Evolutionary conservation across 2,329 filamentous ascomycete genomes (phyloP).

Genomic region (Zymoseptoria pseudotritici): DNA sequence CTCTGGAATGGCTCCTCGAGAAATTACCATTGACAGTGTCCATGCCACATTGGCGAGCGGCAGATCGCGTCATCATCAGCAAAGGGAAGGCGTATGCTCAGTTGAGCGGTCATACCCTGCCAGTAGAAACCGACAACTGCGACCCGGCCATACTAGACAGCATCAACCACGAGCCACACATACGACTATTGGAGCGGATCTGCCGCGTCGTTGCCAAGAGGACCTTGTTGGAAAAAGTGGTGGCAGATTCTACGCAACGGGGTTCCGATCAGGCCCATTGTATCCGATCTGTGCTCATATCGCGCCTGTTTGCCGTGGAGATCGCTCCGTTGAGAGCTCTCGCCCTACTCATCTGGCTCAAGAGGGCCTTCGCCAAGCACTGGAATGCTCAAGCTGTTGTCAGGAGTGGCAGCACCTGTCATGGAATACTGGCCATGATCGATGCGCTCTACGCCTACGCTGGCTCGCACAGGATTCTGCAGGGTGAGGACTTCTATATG

Average conservation of each 20-base stretch:
- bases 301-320: neutral
- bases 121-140: slow-evolving; percentile 8
- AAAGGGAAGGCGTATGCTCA: slow-evolving; percentile 12
- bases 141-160: slow-evolving; percentile 13
- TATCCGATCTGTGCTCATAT: neutral
- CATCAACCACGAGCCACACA: slow-evolving; percentile 9
- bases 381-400: slow-evolving; percentile 10
- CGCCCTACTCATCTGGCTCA: slow-evolving; percentile 14
- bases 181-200: slow-evolving; percentile 6
- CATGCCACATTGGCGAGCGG: slow-evolving; percentile 9
- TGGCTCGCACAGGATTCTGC: neutral
- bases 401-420: neutral
- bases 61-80: slow-evolving; percentile 13
- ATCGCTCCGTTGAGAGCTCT: neutral
- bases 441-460: neutral
- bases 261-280: neutral
- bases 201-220: slow-evolving; percentile 1
- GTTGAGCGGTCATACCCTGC: slow-evolving; percentile 5
- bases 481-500: slow-evolving; percentile 7
- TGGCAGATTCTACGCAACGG: neutral
- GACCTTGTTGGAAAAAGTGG: neutral
- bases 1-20: slow-evolving; percentile 7
- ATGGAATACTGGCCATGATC: slow-evolving; percentile 10
- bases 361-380: slow-evolving; percentile 10
- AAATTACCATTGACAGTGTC: slow-evolving; percentile 4